Conservation (phyloP, 192 early-diverging fungal species). For the Funneliformis mosseae region DNA sequence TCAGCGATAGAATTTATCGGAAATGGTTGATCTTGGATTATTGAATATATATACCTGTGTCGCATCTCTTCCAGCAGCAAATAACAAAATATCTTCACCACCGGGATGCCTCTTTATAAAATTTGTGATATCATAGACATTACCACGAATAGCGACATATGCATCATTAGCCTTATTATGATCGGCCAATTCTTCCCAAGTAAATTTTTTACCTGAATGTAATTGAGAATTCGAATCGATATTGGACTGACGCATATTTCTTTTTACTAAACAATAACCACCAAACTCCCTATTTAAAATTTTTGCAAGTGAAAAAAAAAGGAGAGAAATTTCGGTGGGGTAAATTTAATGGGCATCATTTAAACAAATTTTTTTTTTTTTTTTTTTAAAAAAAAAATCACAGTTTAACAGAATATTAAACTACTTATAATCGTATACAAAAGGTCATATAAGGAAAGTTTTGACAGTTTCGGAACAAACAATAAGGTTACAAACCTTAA, state of each 20-base stretch:
- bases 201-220: conserved; percentile 37
- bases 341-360: too few species aligned
- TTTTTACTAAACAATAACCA: not conserved
- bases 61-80: conserved; percentile 52
- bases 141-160: conserved; percentile 49
- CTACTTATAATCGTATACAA: too few species aligned
- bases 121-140: conserved; percentile 56
- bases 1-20: not conserved
- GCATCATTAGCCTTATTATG: conserved; percentile 47
- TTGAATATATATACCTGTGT: conserved; percentile 50
- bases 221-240: not conserved
- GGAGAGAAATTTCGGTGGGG: too few species aligned
- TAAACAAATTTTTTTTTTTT: too few species aligned
- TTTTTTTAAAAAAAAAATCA: too few species aligned
- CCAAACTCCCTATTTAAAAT: too few species aligned
- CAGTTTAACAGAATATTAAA: too few species aligned
- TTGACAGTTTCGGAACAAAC: too few species aligned
- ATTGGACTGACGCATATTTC: not conserved
- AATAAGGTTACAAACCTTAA: too few species aligned
- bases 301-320: too few species aligned
- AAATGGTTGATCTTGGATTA: not conserved
- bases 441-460: too few species aligned
- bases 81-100: conserved; percentile 49
- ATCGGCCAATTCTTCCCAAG: conserved; percentile 46
- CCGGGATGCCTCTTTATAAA: conserved; percentile 53